These are phyloP conservation scores for Coniochaeta hoffmannii DNA, from an alignment of 2,329 filamentous ascomycete species.

Conservation along the genomic window DNA sequence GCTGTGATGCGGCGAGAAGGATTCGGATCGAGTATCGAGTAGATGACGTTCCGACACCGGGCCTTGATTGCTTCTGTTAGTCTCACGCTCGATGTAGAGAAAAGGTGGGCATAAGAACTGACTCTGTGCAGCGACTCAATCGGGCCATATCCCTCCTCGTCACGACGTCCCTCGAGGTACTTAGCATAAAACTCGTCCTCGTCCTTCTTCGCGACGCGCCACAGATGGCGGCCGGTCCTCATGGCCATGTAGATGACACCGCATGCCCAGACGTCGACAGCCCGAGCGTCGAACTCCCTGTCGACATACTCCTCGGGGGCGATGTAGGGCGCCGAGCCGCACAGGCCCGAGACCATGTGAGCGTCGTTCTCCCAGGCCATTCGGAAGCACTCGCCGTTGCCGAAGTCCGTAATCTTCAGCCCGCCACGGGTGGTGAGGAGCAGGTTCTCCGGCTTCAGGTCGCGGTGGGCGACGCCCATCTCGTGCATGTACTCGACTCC, in stretches of 20 bases:
- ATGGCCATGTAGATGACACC: slow-evolving; percentile 99
- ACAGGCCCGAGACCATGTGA: slow-evolving; percentile 96
- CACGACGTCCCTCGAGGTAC: slow-evolving; percentile 85
- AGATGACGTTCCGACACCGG: slow-evolving; percentile 96
- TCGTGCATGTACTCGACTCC: slow-evolving; percentile 99
- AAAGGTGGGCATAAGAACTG: slow-evolving; percentile 33
- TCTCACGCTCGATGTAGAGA: not conserved
- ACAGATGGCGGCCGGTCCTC: slow-evolving; percentile 90
- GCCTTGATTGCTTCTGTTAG: slow-evolving; percentile 50
- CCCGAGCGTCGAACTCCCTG: slow-evolving; percentile 91
- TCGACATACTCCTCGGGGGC: slow-evolving; percentile 94
- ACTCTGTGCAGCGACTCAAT: slow-evolving; percentile 94
- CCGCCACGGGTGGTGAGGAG: slow-evolving; percentile 86
- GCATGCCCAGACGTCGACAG: slow-evolving; percentile 97
- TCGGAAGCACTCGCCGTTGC: slow-evolving; percentile 97
- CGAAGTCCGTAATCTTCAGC: slow-evolving; percentile 97
- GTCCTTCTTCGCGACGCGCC: slow-evolving; percentile 93
- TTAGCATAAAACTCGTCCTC: slow-evolving; percentile 96
- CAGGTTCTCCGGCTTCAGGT: slow-evolving; percentile 94
- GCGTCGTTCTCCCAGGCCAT: slow-evolving; percentile 99
- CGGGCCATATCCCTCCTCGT: slow-evolving; percentile 91
- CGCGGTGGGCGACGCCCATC: slow-evolving; percentile 96
- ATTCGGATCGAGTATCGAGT: slow-evolving; percentile 95
- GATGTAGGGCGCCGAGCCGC: slow-evolving; percentile 94
- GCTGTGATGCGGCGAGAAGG: slow-evolving; percentile 87